Percentiles rank a stretch among this genome's conserved stretches.
Evolutionary conservation across 1,139 yeast genomes (phyloP).

Genomic region (Diutina sp.): DNA sequence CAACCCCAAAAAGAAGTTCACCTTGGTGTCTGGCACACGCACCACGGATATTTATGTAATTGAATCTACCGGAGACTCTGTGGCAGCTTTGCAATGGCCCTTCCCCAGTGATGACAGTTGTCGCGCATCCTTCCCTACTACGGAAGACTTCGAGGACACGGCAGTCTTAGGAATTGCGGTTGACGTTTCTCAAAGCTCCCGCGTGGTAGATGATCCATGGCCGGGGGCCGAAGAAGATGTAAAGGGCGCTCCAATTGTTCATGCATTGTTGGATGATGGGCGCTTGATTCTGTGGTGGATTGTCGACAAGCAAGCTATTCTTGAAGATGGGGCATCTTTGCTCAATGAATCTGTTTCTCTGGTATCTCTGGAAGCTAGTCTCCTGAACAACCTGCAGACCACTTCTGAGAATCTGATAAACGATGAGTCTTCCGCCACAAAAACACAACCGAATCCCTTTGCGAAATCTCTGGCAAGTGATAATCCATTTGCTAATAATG

Average conservation of each 20-base stretch:
- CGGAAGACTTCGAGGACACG: slow-evolving; percentile 1
- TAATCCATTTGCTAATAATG: background rate
- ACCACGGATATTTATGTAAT: background rate
- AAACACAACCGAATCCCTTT: background rate
- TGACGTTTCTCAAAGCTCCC: background rate
- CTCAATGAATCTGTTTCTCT: background rate
- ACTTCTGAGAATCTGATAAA: background rate
- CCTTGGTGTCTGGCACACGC: background rate
- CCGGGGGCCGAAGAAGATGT: background rate
- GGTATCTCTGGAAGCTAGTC: background rate
- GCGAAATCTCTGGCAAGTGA: background rate
- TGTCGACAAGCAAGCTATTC: background rate
- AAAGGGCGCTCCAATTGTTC: background rate
- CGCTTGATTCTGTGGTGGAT: background rate
- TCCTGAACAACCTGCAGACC: background rate
- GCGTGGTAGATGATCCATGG: background rate
- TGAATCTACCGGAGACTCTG: background rate
- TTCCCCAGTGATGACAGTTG: background rate
- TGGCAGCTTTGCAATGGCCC: background rate
- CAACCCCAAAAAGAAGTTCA: background rate
- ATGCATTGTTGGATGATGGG: slow-evolving; percentile 1
- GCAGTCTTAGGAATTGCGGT: background rate
- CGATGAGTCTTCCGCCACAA: background rate
- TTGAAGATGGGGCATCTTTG: background rate
- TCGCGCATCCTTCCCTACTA: background rate